A percentile compares a stretch with the other conserved stretches of the same genome.
phyloP scores from a whole-genome alignment of 1,284 basidiomycete genomes.

The Ustilago curta region DNA sequence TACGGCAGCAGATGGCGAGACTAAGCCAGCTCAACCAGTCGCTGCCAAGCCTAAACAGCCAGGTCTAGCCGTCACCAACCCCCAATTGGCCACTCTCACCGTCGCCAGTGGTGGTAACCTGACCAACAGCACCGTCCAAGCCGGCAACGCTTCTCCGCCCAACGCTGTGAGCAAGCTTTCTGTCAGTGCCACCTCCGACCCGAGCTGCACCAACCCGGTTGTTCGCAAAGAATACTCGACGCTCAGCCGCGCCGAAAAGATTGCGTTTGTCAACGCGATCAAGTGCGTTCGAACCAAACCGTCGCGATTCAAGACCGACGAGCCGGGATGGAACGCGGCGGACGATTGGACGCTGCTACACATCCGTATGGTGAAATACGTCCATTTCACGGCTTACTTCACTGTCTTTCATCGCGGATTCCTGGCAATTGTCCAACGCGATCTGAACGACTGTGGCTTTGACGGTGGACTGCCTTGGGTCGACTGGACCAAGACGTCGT shows the following conservation, averaged over 20 bases:
- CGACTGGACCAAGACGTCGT: constrained; percentile 31
- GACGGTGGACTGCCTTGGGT: constrained; percentile 33
- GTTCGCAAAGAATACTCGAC: constrained; percentile 40
- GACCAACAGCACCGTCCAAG: neutral
- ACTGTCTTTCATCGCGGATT: constrained; percentile 34
- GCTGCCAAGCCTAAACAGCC: neutral
- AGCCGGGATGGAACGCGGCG: constrained; percentile 13
- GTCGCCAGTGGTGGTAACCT: neutral
- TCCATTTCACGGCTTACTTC: constrained; percentile 47
- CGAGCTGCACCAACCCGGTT: constrained; percentile 4
- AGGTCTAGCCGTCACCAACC: neutral
- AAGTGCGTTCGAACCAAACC: constrained; percentile 42
- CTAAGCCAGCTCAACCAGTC: neutral
- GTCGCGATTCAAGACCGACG: constrained; percentile 18
- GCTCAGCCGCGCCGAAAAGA: constrained; percentile 24
- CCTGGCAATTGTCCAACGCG: constrained; percentile 24
- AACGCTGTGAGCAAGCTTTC: too few relatives aligned
- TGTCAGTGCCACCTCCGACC: neutral
- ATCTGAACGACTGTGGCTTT: constrained; percentile 34
- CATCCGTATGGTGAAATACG: constrained; percentile 44
- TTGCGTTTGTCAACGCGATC: constrained; percentile 17
- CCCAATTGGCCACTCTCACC: neutral
- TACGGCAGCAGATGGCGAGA: neutral
- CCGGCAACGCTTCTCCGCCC: neutral
- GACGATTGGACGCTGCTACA: constrained; percentile 48